Evolutionary conservation across 2,329 filamentous ascomycete species (phyloP).

Genomic region (Microsporum canis): DNA sequence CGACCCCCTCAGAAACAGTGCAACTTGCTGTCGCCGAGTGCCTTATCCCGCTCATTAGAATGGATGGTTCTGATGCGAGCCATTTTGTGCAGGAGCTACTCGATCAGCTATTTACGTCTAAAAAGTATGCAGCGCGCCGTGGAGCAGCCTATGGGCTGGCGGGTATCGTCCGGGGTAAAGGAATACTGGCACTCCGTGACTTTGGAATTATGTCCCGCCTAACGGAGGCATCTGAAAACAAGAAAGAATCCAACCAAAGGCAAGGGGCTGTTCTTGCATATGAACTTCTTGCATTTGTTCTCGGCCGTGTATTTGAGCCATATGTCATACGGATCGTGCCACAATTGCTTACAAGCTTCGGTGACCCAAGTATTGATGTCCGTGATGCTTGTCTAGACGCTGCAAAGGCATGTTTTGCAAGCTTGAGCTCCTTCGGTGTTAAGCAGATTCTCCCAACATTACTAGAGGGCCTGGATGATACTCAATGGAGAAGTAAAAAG

Average conservation of each 20-base stretch:
- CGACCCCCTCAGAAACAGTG: constrained; percentile 89
- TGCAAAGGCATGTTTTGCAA: constrained; percentile 87
- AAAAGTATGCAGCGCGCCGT: constrained; percentile 83
- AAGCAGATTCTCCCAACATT: constrained; percentile 88
- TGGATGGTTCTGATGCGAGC: constrained; percentile 63
- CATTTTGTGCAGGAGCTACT: constrained; percentile 72
- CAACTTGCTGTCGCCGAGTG: constrained; percentile 95
- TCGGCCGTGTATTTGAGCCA: constrained; percentile 84
- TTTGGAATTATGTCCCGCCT: constrained; percentile 76
- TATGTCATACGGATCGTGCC: constrained; percentile 95
- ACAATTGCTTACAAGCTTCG: constrained; percentile 77
- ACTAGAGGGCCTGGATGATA: constrained; percentile 81
- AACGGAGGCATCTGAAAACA: constrained; percentile 78
- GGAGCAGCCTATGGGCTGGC: constrained; percentile 92
- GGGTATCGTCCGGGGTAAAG: constrained; percentile 78
- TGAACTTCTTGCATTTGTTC: constrained; percentile 74
- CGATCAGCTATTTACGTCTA: constrained; percentile 70
- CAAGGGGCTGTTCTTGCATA: constrained; percentile 84
- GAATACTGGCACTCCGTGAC: constrained; percentile 69
- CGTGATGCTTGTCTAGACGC: constrained; percentile 87
- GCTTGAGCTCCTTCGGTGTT: constrained; percentile 87
- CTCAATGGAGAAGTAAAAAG: constrained; percentile 97
- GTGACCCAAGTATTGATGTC: constrained; percentile 77
- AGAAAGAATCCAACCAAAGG: constrained; percentile 78
- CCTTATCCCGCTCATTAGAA: constrained; percentile 76